Evolutionary conservation across 192 early-diverging fungal genomes (phyloP).

Genomic region (Coemansia guatemalensis): DNA sequence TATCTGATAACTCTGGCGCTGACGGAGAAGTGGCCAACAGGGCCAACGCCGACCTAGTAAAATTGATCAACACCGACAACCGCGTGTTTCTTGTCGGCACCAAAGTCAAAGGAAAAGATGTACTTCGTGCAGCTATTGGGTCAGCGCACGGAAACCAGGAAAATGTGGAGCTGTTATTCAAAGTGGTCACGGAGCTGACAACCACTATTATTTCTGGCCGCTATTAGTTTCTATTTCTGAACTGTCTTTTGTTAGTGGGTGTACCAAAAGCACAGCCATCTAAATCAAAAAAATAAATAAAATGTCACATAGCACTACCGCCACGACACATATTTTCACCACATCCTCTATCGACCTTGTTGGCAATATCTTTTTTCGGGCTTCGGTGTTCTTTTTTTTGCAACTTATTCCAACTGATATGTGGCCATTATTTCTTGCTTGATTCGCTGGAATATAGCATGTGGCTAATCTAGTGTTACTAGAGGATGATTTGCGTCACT

Average conservation of each 20-base stretch:
- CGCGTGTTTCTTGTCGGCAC: conserved; percentile 47
- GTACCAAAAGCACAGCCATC: too few species aligned
- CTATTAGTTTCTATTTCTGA: neutral
- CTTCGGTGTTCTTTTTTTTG: too few species aligned
- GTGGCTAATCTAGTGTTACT: neutral
- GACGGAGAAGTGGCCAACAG: conserved; percentile 16
- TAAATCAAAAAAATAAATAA: neutral
- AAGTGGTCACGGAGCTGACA: neutral
- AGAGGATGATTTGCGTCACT: neutral
- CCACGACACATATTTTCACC: too few species aligned
- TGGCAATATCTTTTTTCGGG: too few species aligned
- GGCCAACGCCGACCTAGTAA: conserved; percentile 30
- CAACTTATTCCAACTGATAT: too few species aligned
- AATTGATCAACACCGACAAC: conserved; percentile 33
- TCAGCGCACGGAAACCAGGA: conserved; percentile 22
- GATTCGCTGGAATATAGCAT: neutral
- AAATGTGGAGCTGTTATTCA: conserved; percentile 8
- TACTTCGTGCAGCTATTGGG: conserved; percentile 38
- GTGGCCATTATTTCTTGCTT: neutral
- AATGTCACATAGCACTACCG: neutral
- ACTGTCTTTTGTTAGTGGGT: neutral
- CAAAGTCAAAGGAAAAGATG: conserved; percentile 33
- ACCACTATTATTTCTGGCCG: neutral
- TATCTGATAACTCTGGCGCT: neutral
- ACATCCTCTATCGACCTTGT: too few species aligned